These are phyloP conservation scores for Boeremia lycopersici DNA, from an alignment of 2,329 filamentous ascomycete species.

Conservation along the genomic window DNA sequence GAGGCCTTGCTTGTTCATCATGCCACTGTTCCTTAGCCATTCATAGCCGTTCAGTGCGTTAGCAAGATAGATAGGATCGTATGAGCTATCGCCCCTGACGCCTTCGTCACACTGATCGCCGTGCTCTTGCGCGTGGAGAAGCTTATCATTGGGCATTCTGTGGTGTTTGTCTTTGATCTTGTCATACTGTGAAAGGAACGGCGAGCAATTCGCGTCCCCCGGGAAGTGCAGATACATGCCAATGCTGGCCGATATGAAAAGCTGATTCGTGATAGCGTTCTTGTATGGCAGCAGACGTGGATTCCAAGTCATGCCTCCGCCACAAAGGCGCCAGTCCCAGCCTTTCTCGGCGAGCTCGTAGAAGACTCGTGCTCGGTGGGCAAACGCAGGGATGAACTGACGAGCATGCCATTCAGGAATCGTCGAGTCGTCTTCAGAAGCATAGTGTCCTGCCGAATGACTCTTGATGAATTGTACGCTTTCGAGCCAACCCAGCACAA, in stretches of 20 bases:
- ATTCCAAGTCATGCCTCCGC: conserved; percentile 91
- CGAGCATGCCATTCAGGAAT: conserved; percentile 71
- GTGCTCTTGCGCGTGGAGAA: conserved; percentile 5
- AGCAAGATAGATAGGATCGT: conserved; percentile 70
- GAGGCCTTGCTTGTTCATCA: conserved; percentile 76
- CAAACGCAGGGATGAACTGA: conserved; percentile 76
- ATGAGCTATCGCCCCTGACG: conserved; percentile 13
- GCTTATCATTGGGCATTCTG: conserved; percentile 3
- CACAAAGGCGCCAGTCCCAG: conserved; percentile 82
- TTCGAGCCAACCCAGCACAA: conserved; percentile 89
- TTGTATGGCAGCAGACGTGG: conserved; percentile 79
- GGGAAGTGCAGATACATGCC: conserved; percentile 91
- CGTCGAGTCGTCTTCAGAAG: conserved; percentile 19
- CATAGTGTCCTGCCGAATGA: conserved; percentile 70
- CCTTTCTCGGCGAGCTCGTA: conserved; percentile 80
- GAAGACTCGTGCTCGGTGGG: conserved; percentile 82
- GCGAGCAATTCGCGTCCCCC: conserved; percentile 74
- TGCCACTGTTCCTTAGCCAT: conserved; percentile 80
- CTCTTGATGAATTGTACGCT: conserved; percentile 74
- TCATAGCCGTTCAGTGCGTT: conserved; percentile 78
- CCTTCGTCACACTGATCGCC: conserved; percentile 19
- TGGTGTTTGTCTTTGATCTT: conserved; percentile 14
- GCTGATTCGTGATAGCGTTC: conserved; percentile 93
- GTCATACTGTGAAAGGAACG: conserved; percentile 59
- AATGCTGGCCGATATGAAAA: conserved; percentile 83